Conservation (phyloP, 176 grass and related monocot species). For the Echinochloa phyllopogon region DNA sequence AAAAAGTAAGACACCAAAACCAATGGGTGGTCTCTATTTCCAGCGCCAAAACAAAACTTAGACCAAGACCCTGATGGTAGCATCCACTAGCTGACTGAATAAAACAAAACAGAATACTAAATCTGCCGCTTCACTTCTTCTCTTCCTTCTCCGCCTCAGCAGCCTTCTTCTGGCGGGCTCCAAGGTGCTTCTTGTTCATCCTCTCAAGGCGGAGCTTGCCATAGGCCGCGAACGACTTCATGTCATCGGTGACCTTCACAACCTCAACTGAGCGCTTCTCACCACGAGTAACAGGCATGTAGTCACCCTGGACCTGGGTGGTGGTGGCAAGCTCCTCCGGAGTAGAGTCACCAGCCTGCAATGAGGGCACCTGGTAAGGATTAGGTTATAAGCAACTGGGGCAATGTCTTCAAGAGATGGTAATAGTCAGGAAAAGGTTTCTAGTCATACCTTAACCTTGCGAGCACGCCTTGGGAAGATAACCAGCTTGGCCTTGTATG, state of each 20-base stretch:
- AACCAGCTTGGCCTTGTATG: slow-evolving; percentile 84
- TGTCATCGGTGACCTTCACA: slow-evolving; percentile 85
- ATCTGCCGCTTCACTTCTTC: slow-evolving; percentile 64
- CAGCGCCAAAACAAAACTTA: slow-evolving; percentile 51
- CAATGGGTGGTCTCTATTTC: slow-evolving; percentile 35
- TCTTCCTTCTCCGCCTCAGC: slow-evolving; percentile 83
- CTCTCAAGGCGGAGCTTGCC: slow-evolving; percentile 79
- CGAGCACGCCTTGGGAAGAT: slow-evolving; percentile 83
- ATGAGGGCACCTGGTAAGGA: background rate
- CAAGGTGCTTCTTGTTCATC: slow-evolving; percentile 76
- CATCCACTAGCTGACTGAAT: slow-evolving; percentile 37
- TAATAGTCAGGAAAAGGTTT: background rate
- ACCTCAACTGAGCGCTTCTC: slow-evolving; percentile 75
- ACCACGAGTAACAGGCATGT: slow-evolving; percentile 70
- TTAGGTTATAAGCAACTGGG: background rate
- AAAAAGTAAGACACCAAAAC: slow-evolving; percentile 22
- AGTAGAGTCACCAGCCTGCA: slow-evolving; percentile 86
- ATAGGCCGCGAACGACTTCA: slow-evolving; percentile 85
- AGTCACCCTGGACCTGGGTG: slow-evolving; percentile 80
- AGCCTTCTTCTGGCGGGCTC: slow-evolving; percentile 69
- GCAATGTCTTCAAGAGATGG: background rate
- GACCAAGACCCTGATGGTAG: slow-evolving; percentile 16
- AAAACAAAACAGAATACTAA: slow-evolving; percentile 1
- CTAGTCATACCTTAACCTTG: slow-evolving; percentile 65
- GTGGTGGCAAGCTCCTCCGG: slow-evolving; percentile 82